A percentile compares a stretch with the other conserved stretches of the same genome.
phyloP scores from a whole-genome alignment of 352 stramenopile species.

The Poterioochromonas sp. region DNA sequence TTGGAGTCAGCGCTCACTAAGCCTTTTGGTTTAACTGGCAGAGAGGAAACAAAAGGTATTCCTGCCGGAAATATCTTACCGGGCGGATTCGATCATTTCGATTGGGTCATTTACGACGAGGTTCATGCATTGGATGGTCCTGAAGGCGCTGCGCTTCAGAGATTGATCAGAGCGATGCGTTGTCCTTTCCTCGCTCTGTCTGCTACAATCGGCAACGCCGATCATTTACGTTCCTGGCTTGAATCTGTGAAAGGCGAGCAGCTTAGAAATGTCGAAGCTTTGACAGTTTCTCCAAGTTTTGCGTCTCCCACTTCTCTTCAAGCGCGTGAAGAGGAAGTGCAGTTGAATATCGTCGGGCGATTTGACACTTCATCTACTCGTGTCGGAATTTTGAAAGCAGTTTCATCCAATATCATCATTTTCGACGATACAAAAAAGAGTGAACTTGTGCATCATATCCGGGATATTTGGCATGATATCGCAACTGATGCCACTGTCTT shows the following conservation, averaged over 20 bases:
- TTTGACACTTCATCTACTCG: too few species aligned
- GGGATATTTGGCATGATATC: too few species aligned
- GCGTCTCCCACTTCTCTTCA: too few species aligned
- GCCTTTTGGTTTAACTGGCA: constrained; percentile 66
- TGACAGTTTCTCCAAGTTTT: constrained; percentile 35
- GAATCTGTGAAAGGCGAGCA: constrained; percentile 69
- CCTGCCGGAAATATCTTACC: constrained; percentile 87
- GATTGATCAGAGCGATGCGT: constrained; percentile 41
- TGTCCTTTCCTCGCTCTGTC: constrained; percentile 94
- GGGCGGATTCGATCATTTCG: constrained; percentile 79
- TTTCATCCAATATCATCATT: too few species aligned
- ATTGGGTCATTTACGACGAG: constrained; percentile 97
- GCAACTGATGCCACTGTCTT: too few species aligned
- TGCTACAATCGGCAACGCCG: constrained; percentile 93
- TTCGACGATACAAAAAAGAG: too few species aligned
- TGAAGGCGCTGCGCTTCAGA: constrained; percentile 64
- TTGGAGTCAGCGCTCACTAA: constrained; percentile 83
- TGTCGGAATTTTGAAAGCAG: too few species aligned
- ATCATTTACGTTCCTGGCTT: constrained; percentile 86
- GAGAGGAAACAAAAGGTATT: constrained; percentile 88
- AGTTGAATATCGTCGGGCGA: too few species aligned
- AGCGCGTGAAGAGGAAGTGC: too few species aligned
- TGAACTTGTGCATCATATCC: too few species aligned
- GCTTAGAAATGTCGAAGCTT: constrained; percentile 42
- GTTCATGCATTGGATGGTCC: constrained; percentile 93